phyloP scores from a whole-genome alignment of 768 basidiomycete genomes.

The Postia placenta region DNA sequence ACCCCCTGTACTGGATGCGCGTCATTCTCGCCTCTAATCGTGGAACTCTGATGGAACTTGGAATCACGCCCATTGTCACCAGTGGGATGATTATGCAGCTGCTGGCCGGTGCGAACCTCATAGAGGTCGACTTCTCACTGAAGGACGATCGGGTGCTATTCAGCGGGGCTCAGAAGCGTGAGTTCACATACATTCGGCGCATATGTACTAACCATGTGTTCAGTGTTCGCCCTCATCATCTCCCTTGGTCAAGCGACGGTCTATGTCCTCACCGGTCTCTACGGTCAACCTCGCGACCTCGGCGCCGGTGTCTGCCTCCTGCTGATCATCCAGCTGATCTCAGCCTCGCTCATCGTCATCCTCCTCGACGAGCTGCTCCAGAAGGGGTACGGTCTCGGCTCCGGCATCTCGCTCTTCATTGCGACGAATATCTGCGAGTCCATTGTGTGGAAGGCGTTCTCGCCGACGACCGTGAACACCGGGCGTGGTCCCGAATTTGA shows the following conservation, averaged over 20 bases:
- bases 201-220: constrained; percentile 46
- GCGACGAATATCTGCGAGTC: constrained; percentile 99
- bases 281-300: constrained; percentile 88
- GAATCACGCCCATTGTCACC: constrained; percentile 96
- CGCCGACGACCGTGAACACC: constrained; percentile 96
- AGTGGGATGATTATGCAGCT: constrained; percentile 99
- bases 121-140: constrained; percentile 94
- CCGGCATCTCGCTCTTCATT: constrained; percentile 97
- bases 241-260: constrained; percentile 95
- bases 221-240: constrained; percentile 96
- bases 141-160: constrained; percentile 97
- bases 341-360: constrained; percentile 93
- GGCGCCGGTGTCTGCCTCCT: constrained; percentile 97
- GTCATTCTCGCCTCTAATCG: constrained; percentile 98
- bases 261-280: constrained; percentile 94
- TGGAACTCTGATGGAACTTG: constrained; percentile 98
- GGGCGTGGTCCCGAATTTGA: constrained; percentile 98
- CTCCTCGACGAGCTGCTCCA: constrained; percentile 98
- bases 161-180: constrained; percentile 94
- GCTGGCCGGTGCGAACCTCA: constrained; percentile 92
- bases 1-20: constrained; percentile 99
- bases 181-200: constrained; percentile 40
- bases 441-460: constrained; percentile 99
- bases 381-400: constrained; percentile 95
- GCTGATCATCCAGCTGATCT: constrained; percentile 92